Evolutionary conservation across 352 stramenopile genomes (phyloP), one percentile per base, ranked within the genome.

Genomic region (Aphanomyces invadans): DNA sequence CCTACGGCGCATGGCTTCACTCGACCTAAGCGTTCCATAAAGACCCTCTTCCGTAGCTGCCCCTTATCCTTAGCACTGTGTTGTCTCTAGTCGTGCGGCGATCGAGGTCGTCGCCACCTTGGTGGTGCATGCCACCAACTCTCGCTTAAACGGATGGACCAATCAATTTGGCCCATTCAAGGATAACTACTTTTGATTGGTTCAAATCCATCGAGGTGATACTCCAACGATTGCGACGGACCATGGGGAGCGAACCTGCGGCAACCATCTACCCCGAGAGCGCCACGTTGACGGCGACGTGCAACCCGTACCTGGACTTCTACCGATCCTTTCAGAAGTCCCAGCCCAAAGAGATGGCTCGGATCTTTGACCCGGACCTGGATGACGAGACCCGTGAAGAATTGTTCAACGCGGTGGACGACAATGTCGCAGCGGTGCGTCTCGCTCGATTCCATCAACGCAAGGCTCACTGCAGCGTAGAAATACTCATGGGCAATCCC

Each of bases 401-500:
- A 60, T 80, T 90, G 74, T 90, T 88, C 70, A 81, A 80, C 46
- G 73, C 75, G 45, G 69, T 93, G 56, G 81, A 93, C 68, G 79
- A 91, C 63, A 77, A 76, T 70, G 76, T 90, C 45, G 84, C 84
- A n/a, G 89, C 90, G 80, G 83, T 92, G 46, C 44, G 76, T n/a
- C n/a, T n/a, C n/a, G n/a, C n/a, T n/a, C n/a, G n/a, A n/a, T n/a
- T n/a, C n/a, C n/a, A n/a, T n/a, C n/a, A n/a, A n/a, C n/a, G n/a
- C n/a, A n/a, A n/a, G n/a, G n/a, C n/a, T n/a, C n/a, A n/a, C n/a
- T n/a, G n/a, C n/a, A n/a, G 28, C 65, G 52, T 75, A 97, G 79
- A 87, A 87, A 73, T 97, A 96, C 73, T 78, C 87, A 42, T 98
- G 92, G 93, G 91, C 91, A 25, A 97, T 95, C 48, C 93, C 93